Evolutionary conservation across 257 asterid species (phyloP).

Genomic region (Solanum raphanifolium): DNA sequence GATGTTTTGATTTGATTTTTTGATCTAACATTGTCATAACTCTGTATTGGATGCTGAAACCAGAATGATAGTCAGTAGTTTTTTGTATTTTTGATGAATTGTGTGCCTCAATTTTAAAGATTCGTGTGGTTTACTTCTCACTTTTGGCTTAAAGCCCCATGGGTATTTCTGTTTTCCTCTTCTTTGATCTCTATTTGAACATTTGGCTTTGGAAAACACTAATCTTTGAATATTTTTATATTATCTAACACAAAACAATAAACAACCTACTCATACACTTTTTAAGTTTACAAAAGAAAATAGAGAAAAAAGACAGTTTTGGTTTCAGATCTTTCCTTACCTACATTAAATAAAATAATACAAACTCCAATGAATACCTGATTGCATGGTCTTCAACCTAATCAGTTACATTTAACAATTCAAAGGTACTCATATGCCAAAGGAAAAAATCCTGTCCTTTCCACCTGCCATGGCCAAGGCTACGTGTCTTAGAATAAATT

Average conservation of each 20-base stretch:
- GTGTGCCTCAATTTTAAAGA: neutral
- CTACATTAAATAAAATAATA: neutral
- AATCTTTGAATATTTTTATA: neutral
- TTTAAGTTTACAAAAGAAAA: neutral
- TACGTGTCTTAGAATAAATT: neutral
- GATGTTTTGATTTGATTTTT: neutral
- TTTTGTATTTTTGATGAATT: neutral
- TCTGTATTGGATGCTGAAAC: neutral
- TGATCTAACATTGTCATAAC: neutral
- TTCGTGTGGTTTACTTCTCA: neutral
- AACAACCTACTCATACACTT: neutral
- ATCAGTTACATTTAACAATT: neutral
- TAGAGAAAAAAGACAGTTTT: neutral
- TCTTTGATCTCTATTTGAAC: neutral
- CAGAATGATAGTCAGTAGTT: neutral
- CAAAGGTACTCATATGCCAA: neutral
- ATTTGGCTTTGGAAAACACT: neutral
- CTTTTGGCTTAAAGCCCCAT: neutral
- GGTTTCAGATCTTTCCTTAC: neutral
- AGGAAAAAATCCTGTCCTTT: neutral
- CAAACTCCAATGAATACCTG: neutral
- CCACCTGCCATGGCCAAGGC: neutral
- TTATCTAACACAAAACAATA: neutral
- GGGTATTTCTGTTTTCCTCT: neutral
- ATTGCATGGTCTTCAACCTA: neutral